Conservation (phyloP, 805 yeast species). For the Saturnispora hagleri region DNA sequence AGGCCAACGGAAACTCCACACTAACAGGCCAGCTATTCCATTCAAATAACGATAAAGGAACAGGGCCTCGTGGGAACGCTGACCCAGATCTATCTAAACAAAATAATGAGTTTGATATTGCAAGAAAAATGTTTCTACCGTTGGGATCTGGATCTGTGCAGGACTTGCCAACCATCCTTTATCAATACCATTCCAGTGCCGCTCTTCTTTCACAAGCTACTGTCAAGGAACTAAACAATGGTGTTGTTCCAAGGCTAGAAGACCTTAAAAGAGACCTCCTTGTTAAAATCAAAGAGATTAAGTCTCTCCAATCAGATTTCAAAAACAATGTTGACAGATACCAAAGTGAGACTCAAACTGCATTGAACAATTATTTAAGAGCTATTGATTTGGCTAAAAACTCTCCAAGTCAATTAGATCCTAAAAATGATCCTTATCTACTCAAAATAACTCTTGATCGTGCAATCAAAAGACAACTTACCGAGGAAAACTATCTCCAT, state of each 20-base stretch:
- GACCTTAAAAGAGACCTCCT: slow-evolving; percentile 66
- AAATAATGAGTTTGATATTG: slow-evolving; percentile 29
- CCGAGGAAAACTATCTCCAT: slow-evolving; percentile 77
- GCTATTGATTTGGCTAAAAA: slow-evolving; percentile 58
- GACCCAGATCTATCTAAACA: slow-evolving; percentile 15
- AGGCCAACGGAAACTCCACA: slow-evolving; percentile 2
- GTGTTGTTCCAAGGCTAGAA: slow-evolving; percentile 57
- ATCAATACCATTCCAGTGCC: slow-evolving; percentile 44
- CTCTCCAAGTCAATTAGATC: slow-evolving; percentile 34
- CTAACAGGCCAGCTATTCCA: slow-evolving; percentile 11
- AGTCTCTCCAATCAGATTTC: slow-evolving; percentile 74
- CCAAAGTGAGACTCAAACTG: slow-evolving; percentile 51
- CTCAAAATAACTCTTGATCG: slow-evolving; percentile 63
- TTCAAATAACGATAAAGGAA: slow-evolving; percentile 6
- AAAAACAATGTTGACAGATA: slow-evolving; percentile 66
- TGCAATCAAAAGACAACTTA: slow-evolving; percentile 67
- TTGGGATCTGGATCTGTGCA: slow-evolving; percentile 74
- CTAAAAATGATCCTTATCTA: slow-evolving; percentile 74
- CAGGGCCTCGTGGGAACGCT: slow-evolving; percentile 8
- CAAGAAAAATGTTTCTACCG: slow-evolving; percentile 55
- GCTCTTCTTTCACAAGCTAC: slow-evolving; percentile 50
- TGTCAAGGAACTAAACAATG: slow-evolving; percentile 50
- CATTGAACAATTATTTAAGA: slow-evolving; percentile 43
- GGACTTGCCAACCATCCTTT: slow-evolving; percentile 65
- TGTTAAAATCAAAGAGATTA: slow-evolving; percentile 81